Conservation (phyloP, 345 rosid genomes). For the Acer negundo region DNA sequence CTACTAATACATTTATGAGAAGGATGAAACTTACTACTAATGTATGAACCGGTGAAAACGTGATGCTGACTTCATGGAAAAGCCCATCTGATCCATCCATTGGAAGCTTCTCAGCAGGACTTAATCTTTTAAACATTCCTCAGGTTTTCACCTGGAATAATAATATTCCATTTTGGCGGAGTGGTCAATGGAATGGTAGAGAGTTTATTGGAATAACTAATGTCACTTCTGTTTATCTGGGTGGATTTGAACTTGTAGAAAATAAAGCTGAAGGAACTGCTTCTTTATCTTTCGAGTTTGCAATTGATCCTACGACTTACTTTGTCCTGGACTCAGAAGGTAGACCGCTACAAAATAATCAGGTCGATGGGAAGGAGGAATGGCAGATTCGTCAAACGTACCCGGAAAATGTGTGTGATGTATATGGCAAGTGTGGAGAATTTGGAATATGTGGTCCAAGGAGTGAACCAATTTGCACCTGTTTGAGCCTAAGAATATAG, state of each 20-base stretch:
- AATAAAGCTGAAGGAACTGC: constrained; percentile 23
- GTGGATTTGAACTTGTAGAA: constrained; percentile 28
- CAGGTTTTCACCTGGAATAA: constrained; percentile 51
- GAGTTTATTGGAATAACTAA: constrained; percentile 20
- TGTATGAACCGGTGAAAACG: constrained; percentile 30
- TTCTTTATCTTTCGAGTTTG: constrained; percentile 9
- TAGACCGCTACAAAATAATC: not conserved
- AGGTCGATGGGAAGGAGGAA: constrained; percentile 18
- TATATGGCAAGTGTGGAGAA: constrained; percentile 52
- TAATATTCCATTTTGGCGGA: constrained; percentile 30
- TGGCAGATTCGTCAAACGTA: constrained; percentile 9
- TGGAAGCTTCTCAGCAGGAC: constrained; percentile 47
- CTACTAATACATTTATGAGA: constrained; percentile 34
- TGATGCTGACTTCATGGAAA: constrained; percentile 49
- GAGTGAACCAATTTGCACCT: constrained; percentile 44
- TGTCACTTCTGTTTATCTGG: constrained; percentile 28
- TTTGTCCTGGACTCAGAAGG: constrained; percentile 37
- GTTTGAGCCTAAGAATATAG: constrained; percentile 39
- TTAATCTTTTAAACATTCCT: constrained; percentile 30
- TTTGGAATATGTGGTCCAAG: constrained; percentile 38
- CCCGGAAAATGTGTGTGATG: constrained; percentile 34
- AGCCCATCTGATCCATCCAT: constrained; percentile 52
- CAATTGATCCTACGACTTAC: constrained; percentile 7
- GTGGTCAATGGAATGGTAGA: constrained; percentile 42
- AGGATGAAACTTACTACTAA: constrained; percentile 40